Conservation (phyloP, 2,329 filamentous ascomycete species). For the Hansfordia pulvinata region DNA sequence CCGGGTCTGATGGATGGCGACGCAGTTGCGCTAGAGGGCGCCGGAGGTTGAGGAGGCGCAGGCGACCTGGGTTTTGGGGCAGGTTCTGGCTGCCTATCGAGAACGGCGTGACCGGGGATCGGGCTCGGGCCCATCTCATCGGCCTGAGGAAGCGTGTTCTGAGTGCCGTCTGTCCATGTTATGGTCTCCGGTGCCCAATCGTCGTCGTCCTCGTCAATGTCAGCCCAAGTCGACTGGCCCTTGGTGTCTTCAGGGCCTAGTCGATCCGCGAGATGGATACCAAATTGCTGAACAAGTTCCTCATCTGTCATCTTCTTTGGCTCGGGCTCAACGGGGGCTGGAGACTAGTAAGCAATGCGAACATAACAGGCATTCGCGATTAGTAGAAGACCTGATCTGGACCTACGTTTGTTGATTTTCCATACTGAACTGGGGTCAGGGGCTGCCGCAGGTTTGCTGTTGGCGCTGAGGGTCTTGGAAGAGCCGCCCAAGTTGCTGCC, state of each 20-base stretch:
- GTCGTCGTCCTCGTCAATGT: slow-evolving; percentile 81
- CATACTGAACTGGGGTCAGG: slow-evolving; percentile 67
- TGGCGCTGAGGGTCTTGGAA: slow-evolving; percentile 31
- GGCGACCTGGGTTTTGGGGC: slow-evolving; percentile 31
- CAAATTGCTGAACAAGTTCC: slow-evolving; percentile 70
- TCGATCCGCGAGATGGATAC: slow-evolving; percentile 72
- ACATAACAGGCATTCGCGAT: slow-evolving; percentile 1
- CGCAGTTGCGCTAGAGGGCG: slow-evolving; percentile 12
- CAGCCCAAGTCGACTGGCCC: slow-evolving; percentile 75
- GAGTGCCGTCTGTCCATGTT: slow-evolving; percentile 80
- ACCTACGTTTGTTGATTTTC: slow-evolving; percentile 78
- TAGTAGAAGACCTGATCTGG: neutral
- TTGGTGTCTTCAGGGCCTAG: slow-evolving; percentile 61
- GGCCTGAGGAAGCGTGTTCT: slow-evolving; percentile 56
- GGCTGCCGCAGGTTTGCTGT: slow-evolving; percentile 43
- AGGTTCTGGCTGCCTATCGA: slow-evolving; percentile 10
- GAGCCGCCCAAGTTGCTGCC: slow-evolving; percentile 46
- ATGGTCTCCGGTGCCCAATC: slow-evolving; percentile 79
- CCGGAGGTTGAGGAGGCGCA: slow-evolving; percentile 19
- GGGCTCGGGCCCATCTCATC: slow-evolving; percentile 30
- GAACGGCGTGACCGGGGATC: slow-evolving; percentile 14
- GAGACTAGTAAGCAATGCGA: slow-evolving; percentile 10
- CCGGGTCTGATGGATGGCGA: slow-evolving; percentile 29
- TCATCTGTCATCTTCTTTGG: slow-evolving; percentile 78
- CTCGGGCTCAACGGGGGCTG: slow-evolving; percentile 51